phyloP scores from a whole-genome alignment of 2,329 filamentous ascomycete species.

The Teratosphaeria epicoccoides region DNA sequence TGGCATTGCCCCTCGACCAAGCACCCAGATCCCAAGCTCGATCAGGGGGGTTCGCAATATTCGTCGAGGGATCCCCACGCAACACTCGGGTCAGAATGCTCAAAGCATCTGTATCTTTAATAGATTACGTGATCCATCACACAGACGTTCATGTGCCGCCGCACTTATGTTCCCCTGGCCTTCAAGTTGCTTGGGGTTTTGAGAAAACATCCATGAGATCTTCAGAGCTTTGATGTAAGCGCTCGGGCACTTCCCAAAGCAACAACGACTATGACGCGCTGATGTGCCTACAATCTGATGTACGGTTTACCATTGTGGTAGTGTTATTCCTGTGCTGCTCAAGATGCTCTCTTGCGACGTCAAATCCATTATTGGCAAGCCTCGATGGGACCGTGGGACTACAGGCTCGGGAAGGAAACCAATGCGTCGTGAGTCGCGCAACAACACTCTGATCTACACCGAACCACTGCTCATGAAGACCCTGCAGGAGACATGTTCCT shows the following conservation, averaged over 20 bases:
- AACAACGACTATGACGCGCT: not conserved
- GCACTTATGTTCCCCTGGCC: no score
- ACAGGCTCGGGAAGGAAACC: not conserved
- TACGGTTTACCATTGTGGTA: not conserved
- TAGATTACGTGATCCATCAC: not conserved
- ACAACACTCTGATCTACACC: not conserved
- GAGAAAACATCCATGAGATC: not conserved
- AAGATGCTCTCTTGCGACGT: not conserved
- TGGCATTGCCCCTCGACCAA: no score
- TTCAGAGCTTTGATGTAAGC: not conserved
- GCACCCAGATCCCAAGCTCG: no score
- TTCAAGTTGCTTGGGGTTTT: not conserved
- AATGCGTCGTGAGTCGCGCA: not conserved
- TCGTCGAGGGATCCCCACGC: not conserved
- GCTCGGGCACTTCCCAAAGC: not conserved
- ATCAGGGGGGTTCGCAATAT: no score
- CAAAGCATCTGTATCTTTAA: no score
- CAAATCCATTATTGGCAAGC: not conserved
- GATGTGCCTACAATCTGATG: not conserved
- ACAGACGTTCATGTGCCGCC: no score
- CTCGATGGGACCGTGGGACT: not conserved
- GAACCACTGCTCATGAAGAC: not conserved
- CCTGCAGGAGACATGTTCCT: not conserved
- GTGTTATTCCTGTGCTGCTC: not conserved
- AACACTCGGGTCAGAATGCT: not conserved